Percentiles rank a stretch among this genome's conserved stretches.
These are phyloP conservation scores for Boeremia exigua DNA, from an alignment of 2,329 filamentous ascomycete species.

Conservation along the genomic window DNA sequence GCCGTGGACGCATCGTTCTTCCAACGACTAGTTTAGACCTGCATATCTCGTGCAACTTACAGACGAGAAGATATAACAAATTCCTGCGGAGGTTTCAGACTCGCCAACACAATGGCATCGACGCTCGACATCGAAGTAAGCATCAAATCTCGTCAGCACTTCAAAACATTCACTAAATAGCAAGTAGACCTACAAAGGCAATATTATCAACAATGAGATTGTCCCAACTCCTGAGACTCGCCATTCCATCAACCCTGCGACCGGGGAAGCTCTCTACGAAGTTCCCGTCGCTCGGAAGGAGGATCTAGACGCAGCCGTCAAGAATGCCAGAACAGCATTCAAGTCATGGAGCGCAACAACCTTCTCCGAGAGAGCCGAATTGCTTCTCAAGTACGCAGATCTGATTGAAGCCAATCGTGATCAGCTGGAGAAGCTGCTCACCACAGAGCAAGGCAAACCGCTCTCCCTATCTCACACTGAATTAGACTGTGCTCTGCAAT, in stretches of 20 bases:
- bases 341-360: slow-evolving; percentile 49
- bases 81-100: background rate
- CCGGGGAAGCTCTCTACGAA: slow-evolving; percentile 52
- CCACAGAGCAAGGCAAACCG: slow-evolving; percentile 35
- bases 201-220: slow-evolving; percentile 58
- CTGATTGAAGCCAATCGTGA: slow-evolving; percentile 27
- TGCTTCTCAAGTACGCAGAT: slow-evolving; percentile 28
- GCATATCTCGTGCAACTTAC: background rate
- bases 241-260: slow-evolving; percentile 59
- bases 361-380: slow-evolving; percentile 25
- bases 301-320: slow-evolving; percentile 58
- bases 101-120: background rate
- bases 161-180: background rate
- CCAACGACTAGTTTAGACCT: background rate
- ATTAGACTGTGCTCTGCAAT: slow-evolving; percentile 20
- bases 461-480: slow-evolving; percentile 28
- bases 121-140: slow-evolving; percentile 18
- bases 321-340: slow-evolving; percentile 53
- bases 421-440: slow-evolving; percentile 30
- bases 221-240: slow-evolving; percentile 51
- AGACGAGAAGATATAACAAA: too few species aligned
- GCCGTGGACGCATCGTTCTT: background rate
- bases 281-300: slow-evolving; percentile 55
- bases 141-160: background rate
- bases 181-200: slow-evolving; percentile 35